These are phyloP conservation scores for Leucoagaricus sp. DNA, from an alignment of 1,284 basidiomycete species.

Conservation along the genomic window DNA sequence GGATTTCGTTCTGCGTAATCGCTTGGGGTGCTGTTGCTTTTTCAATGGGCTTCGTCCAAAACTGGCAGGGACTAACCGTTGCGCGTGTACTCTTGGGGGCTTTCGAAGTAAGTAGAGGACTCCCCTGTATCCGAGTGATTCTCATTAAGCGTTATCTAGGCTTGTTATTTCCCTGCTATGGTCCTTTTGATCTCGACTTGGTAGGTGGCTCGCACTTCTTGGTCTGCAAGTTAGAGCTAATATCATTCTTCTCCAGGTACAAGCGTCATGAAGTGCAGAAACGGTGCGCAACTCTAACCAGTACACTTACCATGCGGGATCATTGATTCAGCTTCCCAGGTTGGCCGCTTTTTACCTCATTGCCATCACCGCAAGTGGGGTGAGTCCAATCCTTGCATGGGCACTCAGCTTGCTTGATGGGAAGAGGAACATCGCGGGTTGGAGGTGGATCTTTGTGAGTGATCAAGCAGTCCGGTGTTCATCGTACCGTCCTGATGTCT, in stretches of 20 bases:
- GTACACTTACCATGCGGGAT: not conserved
- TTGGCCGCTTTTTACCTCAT: conserved; percentile 41
- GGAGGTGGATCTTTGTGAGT: conserved; percentile 48
- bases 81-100: conserved; percentile 42
- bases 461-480: not conserved
- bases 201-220: conserved; percentile 21
- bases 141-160: conserved; percentile 24
- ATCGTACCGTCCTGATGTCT: not conserved
- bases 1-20: conserved; percentile 37
- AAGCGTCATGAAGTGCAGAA: conserved; percentile 48
- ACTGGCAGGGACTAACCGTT: conserved; percentile 36
- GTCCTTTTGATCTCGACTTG: conserved; percentile 44
- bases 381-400: conserved; percentile 43
- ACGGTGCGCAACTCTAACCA: conserved; percentile 28
- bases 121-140: not conserved
- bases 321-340: conserved; percentile 21
- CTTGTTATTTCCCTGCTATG: conserved; percentile 43
- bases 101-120: conserved; percentile 32
- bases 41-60: conserved; percentile 41
- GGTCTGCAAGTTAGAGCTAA: not conserved
- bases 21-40: conserved; percentile 42
- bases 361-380: conserved; percentile 38
- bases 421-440: conserved; percentile 39
- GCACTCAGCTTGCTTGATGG: conserved; percentile 39
- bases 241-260: conserved; percentile 33